Percentiles rank a stretch among this genome's conserved stretches.
Conservation (phyloP, 352 stramenopile genomes). For the Globisporangium paroecandrum region DNA sequence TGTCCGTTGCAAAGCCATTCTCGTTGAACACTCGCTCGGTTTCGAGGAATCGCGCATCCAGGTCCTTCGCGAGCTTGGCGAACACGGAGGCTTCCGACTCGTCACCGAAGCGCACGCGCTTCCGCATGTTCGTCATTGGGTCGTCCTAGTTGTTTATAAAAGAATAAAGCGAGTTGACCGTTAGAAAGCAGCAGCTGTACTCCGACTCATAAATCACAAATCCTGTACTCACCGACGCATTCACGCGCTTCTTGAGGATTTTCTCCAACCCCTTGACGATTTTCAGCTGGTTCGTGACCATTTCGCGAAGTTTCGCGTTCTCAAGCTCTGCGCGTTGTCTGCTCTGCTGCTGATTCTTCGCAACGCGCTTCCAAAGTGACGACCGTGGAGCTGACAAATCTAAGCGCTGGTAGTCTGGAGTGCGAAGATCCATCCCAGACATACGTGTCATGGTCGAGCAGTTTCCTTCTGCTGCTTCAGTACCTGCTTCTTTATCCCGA, state of each 20-base stretch:
- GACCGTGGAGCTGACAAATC: not conserved
- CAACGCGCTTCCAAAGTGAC: constrained; percentile 1
- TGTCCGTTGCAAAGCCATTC: not conserved
- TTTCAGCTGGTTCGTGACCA: constrained; percentile 21
- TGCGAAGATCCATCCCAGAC: not conserved
- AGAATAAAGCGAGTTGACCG: not conserved
- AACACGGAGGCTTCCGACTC: constrained; percentile 5
- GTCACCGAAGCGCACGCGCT: not conserved
- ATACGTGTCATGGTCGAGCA: not conserved
- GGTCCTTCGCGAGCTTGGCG: constrained; percentile 6
- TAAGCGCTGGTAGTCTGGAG: not conserved
- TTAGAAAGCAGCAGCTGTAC: too few relatives aligned
- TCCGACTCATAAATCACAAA: too few relatives aligned
- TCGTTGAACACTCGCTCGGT: not conserved
- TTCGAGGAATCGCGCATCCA: constrained; percentile 16
- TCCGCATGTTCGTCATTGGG: not conserved
- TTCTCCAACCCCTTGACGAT: constrained; percentile 16
- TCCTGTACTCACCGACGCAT: not conserved
- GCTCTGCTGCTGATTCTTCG: not conserved
- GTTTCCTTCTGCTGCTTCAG: not conserved
- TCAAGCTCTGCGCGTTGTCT: constrained; percentile 4
- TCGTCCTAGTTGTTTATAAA: not conserved
- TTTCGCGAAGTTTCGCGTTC: constrained; percentile 8
- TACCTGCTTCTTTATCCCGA: not conserved
- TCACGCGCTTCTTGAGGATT: constrained; percentile 9